Evolutionary conservation across 208 protist genomes (phyloP).

Genomic region (Trichomonas vaginalis): DNA sequence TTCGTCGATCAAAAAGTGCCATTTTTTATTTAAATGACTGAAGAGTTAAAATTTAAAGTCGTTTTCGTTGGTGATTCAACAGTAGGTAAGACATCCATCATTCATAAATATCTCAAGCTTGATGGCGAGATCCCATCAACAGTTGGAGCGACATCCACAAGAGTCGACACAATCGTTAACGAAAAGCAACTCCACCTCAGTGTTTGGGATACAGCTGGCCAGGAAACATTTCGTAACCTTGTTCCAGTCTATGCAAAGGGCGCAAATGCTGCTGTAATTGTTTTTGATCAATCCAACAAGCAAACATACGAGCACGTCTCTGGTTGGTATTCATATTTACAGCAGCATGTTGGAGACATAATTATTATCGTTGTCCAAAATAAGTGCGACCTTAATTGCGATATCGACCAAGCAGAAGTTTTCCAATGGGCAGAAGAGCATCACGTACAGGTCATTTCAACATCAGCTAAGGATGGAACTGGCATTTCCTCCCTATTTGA

Average conservation of each 20-base stretch:
- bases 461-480: not conserved
- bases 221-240: not conserved
- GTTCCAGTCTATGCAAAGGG: not conserved
- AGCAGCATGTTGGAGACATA: not conserved
- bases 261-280: not conserved
- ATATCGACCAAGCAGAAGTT: not conserved
- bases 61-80: slow-evolving; percentile 7
- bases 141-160: not conserved
- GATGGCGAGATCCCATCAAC: not conserved
- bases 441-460: not conserved
- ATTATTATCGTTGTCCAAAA: not conserved
- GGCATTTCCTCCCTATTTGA: not conserved
- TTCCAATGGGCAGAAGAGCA: not conserved
- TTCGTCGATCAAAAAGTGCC: not conserved
- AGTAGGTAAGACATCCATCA: slow-evolving; percentile 16
- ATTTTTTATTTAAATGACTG: not conserved
- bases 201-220: slow-evolving; percentile 10
- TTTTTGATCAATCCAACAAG: not conserved
- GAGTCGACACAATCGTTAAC: not conserved
- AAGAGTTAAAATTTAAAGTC: slow-evolving; percentile 8
- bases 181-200: not conserved
- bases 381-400: not conserved
- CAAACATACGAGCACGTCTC: not conserved
- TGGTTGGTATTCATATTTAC: not conserved
- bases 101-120: not conserved